Evolutionary conservation across 345 rosid genomes (phyloP), one percentile per base, ranked within the genome.

Genomic region (Salix purpurea): DNA sequence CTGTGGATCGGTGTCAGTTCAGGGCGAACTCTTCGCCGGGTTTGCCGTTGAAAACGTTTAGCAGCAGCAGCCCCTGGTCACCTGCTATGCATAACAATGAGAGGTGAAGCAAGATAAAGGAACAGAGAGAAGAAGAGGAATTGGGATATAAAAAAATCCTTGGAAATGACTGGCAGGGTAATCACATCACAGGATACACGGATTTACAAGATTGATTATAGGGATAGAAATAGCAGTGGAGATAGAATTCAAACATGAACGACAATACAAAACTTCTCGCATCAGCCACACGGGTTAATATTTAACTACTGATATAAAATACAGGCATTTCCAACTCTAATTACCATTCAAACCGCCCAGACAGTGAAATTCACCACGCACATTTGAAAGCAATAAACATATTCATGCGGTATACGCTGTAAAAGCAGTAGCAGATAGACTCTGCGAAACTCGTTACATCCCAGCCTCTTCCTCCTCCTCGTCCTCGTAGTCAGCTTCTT

Each of bases 381-480:
- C 68, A 16, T 2, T 30, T 23, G 3, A 24, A 23, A 34, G 36
- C 54, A 15, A 19, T 11, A 52, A 52, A 18, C 44, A 44, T 44
- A 2, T 48, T 58, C n/a, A 36, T 13, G 24, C 13, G 40, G 58
- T 12, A 62, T 32, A 40, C 19, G 16, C 26, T 48, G 67, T 44
- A 65, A 28, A 48, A 23, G 21, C 44, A n/a, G 34, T 19, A 65
- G 69, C 24, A 26, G 26, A 16, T 48, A 48, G 8, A 2, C 23
- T 8, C 6, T 5, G 18, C 18, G 40, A n/a, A 10, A 4, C 5
- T 64, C 4, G 11, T 52, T 52, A 28, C 70, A 58, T 69, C 28
- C 61, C 73, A 7, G 60, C 79, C 37, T 70, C 73, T n/a, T 76
- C 79, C 13, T 76, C 78, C 12, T 75, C 78, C 73, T 76, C 78